phyloP scores from a whole-genome alignment of 495 filamentous ascomycete species.

The Podospora pseudocomata region DNA sequence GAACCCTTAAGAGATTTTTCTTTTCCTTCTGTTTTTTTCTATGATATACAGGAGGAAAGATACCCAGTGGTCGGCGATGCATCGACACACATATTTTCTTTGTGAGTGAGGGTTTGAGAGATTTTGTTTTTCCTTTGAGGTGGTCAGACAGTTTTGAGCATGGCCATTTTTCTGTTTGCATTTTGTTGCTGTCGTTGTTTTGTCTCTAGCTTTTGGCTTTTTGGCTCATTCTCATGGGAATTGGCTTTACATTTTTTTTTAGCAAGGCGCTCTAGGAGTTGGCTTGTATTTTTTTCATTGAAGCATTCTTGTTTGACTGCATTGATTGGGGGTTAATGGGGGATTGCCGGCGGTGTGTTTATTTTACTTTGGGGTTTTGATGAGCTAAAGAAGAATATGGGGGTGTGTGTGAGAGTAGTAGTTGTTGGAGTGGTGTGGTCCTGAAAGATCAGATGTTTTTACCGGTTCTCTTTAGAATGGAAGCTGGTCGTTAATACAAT shows the following conservation, averaged over 20 bases:
- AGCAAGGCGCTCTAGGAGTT: slow-evolving; percentile 1
- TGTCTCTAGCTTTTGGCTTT: not conserved
- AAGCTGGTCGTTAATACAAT: too few relatives aligned
- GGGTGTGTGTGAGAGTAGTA: not conserved
- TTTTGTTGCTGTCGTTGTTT: slow-evolving; percentile 1
- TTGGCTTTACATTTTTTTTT: slow-evolving; percentile 1
- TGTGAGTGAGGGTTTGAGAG: not conserved
- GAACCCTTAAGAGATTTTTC: not conserved
- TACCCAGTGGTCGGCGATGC: not conserved
- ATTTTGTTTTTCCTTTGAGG: not conserved
- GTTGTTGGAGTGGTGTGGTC: too few relatives aligned
- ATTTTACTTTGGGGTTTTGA: not conserved
- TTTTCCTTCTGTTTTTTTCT: slow-evolving; percentile 5
- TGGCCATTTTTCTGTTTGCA: not conserved
- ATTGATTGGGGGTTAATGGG: not conserved
- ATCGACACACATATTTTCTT: not conserved
- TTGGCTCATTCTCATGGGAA: not conserved
- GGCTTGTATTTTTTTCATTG: not conserved
- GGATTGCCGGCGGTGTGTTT: not conserved
- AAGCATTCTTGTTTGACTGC: not conserved
- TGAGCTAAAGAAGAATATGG: not conserved
- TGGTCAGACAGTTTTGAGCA: not conserved
- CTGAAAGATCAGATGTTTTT: not conserved
- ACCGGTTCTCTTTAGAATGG: not conserved
- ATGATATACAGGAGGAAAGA: slow-evolving; percentile 12